A percentile compares a stretch with the other conserved stretches of the same genome.
phyloP scores from a whole-genome alignment of 371 early-diverging fungal species.

The Rhizomucor miehei region DNA sequence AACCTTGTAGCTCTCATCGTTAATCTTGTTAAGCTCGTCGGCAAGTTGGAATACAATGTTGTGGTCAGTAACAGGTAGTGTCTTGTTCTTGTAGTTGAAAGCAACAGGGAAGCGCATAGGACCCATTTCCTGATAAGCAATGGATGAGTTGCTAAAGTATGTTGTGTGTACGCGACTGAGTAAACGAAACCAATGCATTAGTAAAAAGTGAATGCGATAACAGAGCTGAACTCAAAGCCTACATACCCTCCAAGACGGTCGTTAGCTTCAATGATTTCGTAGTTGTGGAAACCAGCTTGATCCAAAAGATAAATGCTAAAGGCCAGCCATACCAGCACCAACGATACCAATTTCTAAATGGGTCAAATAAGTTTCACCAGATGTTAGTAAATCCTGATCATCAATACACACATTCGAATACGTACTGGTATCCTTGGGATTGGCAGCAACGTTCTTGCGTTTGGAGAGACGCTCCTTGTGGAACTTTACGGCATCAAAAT shows the following conservation, averaged over 20 bases:
- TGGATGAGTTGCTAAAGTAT: constrained; percentile 21
- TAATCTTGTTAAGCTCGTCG: constrained; percentile 21
- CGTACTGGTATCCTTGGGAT: constrained; percentile 16
- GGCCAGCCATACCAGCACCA: constrained; percentile 35
- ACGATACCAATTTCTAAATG: constrained; percentile 30
- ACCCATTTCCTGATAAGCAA: constrained; percentile 33
- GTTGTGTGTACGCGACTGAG: constrained; percentile 29
- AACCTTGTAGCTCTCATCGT: constrained; percentile 24
- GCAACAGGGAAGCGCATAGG: constrained; percentile 29
- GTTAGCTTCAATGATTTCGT: constrained; percentile 30
- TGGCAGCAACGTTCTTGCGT: constrained; percentile 13
- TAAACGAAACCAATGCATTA: background rate
- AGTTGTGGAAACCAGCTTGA: constrained; percentile 31
- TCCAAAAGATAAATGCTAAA: constrained; percentile 28
- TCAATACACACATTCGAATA: background rate
- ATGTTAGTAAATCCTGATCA: background rate
- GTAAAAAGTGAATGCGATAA: background rate
- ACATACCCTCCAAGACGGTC: constrained; percentile 29
- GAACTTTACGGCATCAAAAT: constrained; percentile 28
- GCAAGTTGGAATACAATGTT: constrained; percentile 26
- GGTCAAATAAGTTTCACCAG: too few relatives aligned
- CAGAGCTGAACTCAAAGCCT: too few relatives aligned
- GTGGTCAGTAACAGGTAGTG: constrained; percentile 27
- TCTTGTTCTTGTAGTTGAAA: constrained; percentile 17
- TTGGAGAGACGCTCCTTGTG: constrained; percentile 20